phyloP scores from a whole-genome alignment of 768 basidiomycete species.

The Kwoniella shandongensis region DNA sequence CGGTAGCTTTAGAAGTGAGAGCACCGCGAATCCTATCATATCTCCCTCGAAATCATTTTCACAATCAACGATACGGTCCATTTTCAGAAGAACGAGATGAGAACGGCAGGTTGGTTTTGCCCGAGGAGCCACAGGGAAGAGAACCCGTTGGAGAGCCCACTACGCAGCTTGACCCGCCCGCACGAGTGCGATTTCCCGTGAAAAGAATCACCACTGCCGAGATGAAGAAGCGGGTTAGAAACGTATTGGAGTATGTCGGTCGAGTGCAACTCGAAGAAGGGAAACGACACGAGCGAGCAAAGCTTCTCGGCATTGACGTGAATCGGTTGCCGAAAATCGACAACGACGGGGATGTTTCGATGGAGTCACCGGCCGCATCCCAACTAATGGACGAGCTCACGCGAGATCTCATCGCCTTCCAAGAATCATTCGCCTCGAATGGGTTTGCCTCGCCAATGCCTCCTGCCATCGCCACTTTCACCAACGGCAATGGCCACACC shows the following conservation, averaged over 20 bases:
- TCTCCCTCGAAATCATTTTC: constrained; percentile 37
- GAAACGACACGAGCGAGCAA: constrained; percentile 41
- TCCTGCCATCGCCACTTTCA: constrained; percentile 22
- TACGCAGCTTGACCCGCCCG: constrained; percentile 51
- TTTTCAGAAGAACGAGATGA: constrained; percentile 40
- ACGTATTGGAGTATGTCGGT: constrained; percentile 90
- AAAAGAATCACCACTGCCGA: constrained; percentile 95
- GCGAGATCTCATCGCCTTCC: constrained; percentile 83
- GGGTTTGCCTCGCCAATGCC: constrained; percentile 30
- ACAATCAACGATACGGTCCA: constrained; percentile 41
- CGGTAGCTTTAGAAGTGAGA: constrained; percentile 60
- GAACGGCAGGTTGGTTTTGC: constrained; percentile 30
- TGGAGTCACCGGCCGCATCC: too few relatives aligned
- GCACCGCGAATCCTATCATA: constrained; percentile 34
- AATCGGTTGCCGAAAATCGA: background rate
- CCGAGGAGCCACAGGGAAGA: constrained; percentile 26
- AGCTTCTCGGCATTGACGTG: constrained; percentile 37
- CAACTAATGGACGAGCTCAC: constrained; percentile 85
- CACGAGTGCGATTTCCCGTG: constrained; percentile 85
- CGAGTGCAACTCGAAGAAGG: constrained; percentile 58
- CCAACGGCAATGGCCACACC: constrained; percentile 6
- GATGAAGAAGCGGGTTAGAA: constrained; percentile 91
- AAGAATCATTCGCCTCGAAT: constrained; percentile 66
- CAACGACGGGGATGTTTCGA: constrained; percentile 15
- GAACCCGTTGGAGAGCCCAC: constrained; percentile 26